Conservation (phyloP, 495 filamentous ascomycete species). For the Neurospora sp. region DNA sequence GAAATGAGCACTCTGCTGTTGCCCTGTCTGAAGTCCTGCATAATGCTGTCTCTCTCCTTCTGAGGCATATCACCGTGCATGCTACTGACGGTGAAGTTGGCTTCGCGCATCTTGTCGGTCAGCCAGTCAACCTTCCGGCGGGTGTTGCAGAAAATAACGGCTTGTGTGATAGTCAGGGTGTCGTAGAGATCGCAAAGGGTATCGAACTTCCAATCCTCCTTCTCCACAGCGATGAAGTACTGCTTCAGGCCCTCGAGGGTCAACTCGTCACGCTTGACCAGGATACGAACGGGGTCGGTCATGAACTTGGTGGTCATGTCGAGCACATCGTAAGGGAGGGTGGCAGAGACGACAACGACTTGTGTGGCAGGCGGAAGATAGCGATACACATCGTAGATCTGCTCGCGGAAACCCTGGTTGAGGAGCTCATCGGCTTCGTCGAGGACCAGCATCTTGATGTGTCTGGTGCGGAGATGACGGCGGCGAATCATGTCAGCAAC, state of each 20-base stretch:
- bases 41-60: conserved; percentile 92
- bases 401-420: conserved; percentile 94
- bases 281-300: conserved; percentile 96
- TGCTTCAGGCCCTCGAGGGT: conserved; percentile 99
- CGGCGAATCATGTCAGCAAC: conserved; percentile 99
- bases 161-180: conserved; percentile 97
- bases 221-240: conserved; percentile 99
- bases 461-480: conserved; percentile 81
- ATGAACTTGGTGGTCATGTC: conserved; percentile 99
- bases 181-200: conserved; percentile 98
- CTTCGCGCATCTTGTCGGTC: conserved; percentile 94
- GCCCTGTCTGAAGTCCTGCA: conserved; percentile 98
- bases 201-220: conserved; percentile 99
- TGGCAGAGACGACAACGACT: conserved; percentile 93
- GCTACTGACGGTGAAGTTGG: conserved; percentile 97
- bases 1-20: conserved; percentile 97
- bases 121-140: conserved; percentile 99
- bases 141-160: conserved; percentile 99
- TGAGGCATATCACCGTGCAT: conserved; percentile 99
- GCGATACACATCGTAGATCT: conserved; percentile 99
- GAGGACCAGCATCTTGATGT: conserved; percentile 99
- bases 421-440: conserved; percentile 99
- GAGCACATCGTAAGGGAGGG: conserved; percentile 96
- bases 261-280: conserved; percentile 98
- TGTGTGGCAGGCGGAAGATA: conserved; percentile 94